Base-by-base conservation (phyloP, 2,329 filamentous ascomycete species). In the Cercospora beticola region DNA sequence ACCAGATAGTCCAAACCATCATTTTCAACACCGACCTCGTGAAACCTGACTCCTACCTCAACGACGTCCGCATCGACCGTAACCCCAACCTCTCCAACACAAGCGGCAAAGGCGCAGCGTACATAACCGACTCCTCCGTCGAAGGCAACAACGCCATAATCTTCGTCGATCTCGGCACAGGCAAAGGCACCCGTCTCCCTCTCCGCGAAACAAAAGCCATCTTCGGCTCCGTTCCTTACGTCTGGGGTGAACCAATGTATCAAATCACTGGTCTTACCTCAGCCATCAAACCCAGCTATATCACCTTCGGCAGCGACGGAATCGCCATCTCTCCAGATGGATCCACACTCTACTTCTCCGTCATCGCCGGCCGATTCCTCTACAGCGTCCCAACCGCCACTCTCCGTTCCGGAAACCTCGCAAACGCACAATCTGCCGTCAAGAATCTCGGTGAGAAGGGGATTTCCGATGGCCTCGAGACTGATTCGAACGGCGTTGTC, bases 61-160 rank as follows among this genome's bases (percentile, higher is more conserved):
- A 85, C 71, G 84, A 85, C 69, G 76, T 85, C 7, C 81, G 84
- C 43, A 83, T 86, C 74, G 83, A 86, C 71, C 77, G 84, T 18
- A 79, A 80, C 14, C 62, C 79, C 4, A 73, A 72, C 16, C 72
- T 77, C 1, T 79, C 80, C 3, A 74, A 74, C 28, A 78, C 76
- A 18, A 76, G 76, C 1, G 81, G 80, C 10, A 66, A 76, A 26
- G 81, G 83, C 9, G 72, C 84, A 12, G 83, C 82, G 0, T 86
- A 86, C 72, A 83, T 85, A 71, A 84, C 83, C n/a, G 84, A 85
- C 70, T 81, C 79, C 43, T 80, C 77, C 52, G 73, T 72, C 36
- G 81, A 83, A 71, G 83, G 83, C 26, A 79, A 80, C 26, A 83
- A 82, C 64, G 83, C 79, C 1, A 80, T 85, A 60, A 76, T 85